Conservation (phyloP, 306 rosid species). For the Quercus engelmannii region DNA sequence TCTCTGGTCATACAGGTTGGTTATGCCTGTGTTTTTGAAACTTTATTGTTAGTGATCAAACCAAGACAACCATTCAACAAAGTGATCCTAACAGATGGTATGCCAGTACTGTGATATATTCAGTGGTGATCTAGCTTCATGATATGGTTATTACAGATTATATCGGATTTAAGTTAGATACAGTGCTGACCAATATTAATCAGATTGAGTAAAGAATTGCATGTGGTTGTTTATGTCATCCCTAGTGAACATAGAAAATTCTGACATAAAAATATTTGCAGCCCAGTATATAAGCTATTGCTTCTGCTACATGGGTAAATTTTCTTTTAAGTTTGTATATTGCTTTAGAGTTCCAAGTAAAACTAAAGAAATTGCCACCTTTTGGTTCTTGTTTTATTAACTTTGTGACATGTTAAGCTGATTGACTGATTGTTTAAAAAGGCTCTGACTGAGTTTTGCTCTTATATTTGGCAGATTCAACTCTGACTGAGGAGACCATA, state of each 20-base stretch:
- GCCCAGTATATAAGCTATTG: too few species aligned
- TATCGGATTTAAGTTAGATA: not conserved
- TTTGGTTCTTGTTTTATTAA: not conserved
- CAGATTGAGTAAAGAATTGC: not conserved
- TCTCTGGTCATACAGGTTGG: not conserved
- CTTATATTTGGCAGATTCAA: conserved; percentile 45
- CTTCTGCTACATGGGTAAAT: too few species aligned
- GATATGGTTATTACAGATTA: not conserved
- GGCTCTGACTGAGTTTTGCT: conserved; percentile 11
- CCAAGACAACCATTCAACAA: not conserved
- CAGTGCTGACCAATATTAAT: not conserved
- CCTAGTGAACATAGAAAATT: not conserved
- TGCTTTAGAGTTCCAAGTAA: too few species aligned
- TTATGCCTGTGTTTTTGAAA: not conserved
- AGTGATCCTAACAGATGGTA: not conserved
- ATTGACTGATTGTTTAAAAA: not conserved
- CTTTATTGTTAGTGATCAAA: not conserved
- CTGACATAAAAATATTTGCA: too few species aligned
- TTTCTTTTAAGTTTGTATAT: too few species aligned
- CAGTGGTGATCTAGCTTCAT: not conserved
- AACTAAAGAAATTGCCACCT: not conserved
- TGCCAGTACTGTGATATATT: not conserved
- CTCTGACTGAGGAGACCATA: conserved; percentile 58
- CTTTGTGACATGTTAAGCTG: not conserved
- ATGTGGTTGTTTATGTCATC: not conserved